Evolutionary conservation across 352 stramenopile species (phyloP).

Genomic region (Globisporangium canariense): DNA sequence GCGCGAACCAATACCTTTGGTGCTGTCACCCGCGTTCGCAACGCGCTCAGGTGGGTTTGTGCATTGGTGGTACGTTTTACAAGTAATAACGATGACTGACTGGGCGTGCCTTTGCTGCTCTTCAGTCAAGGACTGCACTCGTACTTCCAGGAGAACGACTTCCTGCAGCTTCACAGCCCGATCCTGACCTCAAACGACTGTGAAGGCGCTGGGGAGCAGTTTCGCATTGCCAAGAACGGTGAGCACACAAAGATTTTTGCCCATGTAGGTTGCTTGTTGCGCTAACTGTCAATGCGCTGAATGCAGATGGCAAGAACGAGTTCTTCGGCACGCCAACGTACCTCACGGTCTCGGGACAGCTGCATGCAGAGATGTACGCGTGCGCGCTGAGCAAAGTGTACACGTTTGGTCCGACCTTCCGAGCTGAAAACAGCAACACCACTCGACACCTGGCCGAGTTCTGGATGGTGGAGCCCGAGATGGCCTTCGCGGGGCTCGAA

Average conservation of each 20-base stretch:
- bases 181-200: conserved; percentile 97
- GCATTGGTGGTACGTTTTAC: neutral
- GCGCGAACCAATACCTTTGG: conserved; percentile 96
- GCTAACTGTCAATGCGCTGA: neutral
- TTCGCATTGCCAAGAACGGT: conserved; percentile 88
- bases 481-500: conserved; percentile 73
- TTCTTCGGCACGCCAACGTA: conserved; percentile 95
- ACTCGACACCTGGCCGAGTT: conserved; percentile 97
- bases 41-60: conserved; percentile 63
- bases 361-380: conserved; percentile 96
- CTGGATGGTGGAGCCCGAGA: conserved; percentile 97
- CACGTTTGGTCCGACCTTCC: conserved; percentile 99
- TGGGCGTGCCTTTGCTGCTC: neutral
- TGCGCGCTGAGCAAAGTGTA: conserved; percentile 98
- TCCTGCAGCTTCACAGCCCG: conserved; percentile 86
- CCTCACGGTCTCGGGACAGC: conserved; percentile 90
- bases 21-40: conserved; percentile 93
- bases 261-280: conserved; percentile 1
- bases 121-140: conserved; percentile 56
- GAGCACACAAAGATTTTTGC: conserved; percentile 10
- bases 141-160: conserved; percentile 81
- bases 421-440: conserved; percentile 98
- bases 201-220: conserved; percentile 98
- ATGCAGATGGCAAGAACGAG: conserved; percentile 83
- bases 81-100: neutral